These are phyloP conservation scores for Debaryomyces castellii DNA, from an alignment of 805 yeast species.

Conservation along the genomic window DNA sequence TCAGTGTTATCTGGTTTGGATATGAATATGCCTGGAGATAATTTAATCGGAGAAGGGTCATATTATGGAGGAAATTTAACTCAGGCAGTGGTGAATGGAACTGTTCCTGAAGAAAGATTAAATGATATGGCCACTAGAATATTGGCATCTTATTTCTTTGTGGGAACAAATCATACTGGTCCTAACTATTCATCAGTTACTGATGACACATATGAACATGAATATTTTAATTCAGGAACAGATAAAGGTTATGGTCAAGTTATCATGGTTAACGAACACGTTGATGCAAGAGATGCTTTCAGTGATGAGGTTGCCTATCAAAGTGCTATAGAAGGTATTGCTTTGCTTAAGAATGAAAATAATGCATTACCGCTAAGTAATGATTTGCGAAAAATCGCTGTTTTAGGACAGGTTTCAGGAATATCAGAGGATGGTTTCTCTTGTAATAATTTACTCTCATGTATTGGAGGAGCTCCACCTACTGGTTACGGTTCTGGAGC, in stretches of 20 bases:
- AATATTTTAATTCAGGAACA: slow-evolving; percentile 36
- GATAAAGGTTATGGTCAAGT: slow-evolving; percentile 43
- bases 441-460: slow-evolving; percentile 48
- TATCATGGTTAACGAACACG: slow-evolving; percentile 53
- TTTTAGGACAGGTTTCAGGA: slow-evolving; percentile 48
- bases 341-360: slow-evolving; percentile 52
- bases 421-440: slow-evolving; percentile 58
- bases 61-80: slow-evolving; percentile 60
- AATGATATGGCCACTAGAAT: slow-evolving; percentile 65
- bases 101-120: slow-evolving; percentile 51
- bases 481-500: slow-evolving; percentile 70
- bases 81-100: slow-evolving; percentile 52
- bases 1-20: slow-evolving; percentile 60
- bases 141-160: slow-evolving; percentile 54
- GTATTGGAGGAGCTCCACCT: slow-evolving; percentile 53
- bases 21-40: slow-evolving; percentile 67
- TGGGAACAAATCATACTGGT: slow-evolving; percentile 40
- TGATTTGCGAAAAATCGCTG: slow-evolving; percentile 39
- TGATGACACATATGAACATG: slow-evolving; percentile 51
- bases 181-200: slow-evolving; percentile 65
- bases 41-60: slow-evolving; percentile 49
- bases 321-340: slow-evolving; percentile 58
- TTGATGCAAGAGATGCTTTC: slow-evolving; percentile 50
- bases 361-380: slow-evolving; percentile 50
- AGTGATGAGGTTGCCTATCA: slow-evolving; percentile 50